A percentile compares a stretch with the other conserved stretches of the same genome.
Conservation (phyloP, 495 filamentous ascomycete species). For the Paragyromitra xinjiangensis region DNA sequence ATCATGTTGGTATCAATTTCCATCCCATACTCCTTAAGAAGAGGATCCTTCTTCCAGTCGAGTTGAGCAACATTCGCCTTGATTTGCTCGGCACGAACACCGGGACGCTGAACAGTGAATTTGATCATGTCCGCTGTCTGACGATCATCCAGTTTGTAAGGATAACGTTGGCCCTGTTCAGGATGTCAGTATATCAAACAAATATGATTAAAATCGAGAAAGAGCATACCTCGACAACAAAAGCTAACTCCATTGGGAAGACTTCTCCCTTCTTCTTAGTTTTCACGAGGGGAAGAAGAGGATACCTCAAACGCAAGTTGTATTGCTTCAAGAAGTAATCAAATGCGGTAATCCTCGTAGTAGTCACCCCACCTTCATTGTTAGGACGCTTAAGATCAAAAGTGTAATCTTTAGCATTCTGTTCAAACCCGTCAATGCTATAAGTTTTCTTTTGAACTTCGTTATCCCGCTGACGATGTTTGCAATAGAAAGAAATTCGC, state of each 20-base stretch:
- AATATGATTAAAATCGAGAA: neutral
- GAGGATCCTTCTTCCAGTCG: slow-evolving; percentile 70
- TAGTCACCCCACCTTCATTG: slow-evolving; percentile 54
- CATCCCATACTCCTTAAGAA: slow-evolving; percentile 74
- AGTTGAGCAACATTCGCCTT: slow-evolving; percentile 71
- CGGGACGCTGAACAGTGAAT: slow-evolving; percentile 75
- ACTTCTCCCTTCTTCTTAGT: slow-evolving; percentile 70
- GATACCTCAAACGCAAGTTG: slow-evolving; percentile 65
- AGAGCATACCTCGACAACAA: slow-evolving; percentile 59
- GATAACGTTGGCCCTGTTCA: slow-evolving; percentile 73
- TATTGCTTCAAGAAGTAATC: slow-evolving; percentile 77
- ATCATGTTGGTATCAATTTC: slow-evolving; percentile 70
- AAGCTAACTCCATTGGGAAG: slow-evolving; percentile 82
- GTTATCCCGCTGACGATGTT: slow-evolving; percentile 62
- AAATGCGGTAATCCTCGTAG: slow-evolving; percentile 63
- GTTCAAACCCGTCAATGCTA: slow-evolving; percentile 69
- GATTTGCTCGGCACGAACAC: slow-evolving; percentile 69
- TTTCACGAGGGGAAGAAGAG: slow-evolving; percentile 73
- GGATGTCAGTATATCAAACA: slow-evolving; percentile 44
- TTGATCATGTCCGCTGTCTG: slow-evolving; percentile 85
- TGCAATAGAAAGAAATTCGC: slow-evolving; percentile 73
- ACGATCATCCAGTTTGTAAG: slow-evolving; percentile 75
- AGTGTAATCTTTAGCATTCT: slow-evolving; percentile 65
- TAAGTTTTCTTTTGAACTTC: slow-evolving; percentile 63
- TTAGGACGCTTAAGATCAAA: slow-evolving; percentile 68